Conservation (phyloP, 306 rosid species). For the Trifolium repens region DNA sequence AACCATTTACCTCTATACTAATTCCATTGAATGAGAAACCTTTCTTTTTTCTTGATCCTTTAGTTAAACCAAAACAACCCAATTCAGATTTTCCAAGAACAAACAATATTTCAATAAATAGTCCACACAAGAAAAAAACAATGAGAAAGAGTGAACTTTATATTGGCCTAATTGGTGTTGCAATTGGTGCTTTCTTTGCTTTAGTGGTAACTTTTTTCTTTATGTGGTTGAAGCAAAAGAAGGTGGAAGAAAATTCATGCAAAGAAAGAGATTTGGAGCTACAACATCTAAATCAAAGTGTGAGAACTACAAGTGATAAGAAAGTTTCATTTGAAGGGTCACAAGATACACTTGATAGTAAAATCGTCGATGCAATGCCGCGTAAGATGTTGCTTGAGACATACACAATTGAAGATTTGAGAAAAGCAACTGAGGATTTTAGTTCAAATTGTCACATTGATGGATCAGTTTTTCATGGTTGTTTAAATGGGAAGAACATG, state of each 20-base stretch:
- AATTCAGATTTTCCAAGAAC: constrained; percentile 50
- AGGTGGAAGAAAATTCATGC: constrained; percentile 44
- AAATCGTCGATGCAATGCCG: constrained; percentile 41
- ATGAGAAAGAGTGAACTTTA: constrained; percentile 59
- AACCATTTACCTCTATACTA: constrained; percentile 64
- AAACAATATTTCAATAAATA: constrained; percentile 41
- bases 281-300: constrained; percentile 79
- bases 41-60: constrained; percentile 45
- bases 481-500: constrained; percentile 78
- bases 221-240: constrained; percentile 61
- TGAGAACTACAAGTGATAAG: constrained; percentile 81
- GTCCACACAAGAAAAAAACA: constrained; percentile 58
- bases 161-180: constrained; percentile 56
- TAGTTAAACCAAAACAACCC: constrained; percentile 56
- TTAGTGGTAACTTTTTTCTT: constrained; percentile 51
- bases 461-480: constrained; percentile 79
- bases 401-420: constrained; percentile 64
- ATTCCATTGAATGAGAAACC: constrained; percentile 69
- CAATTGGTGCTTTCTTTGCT: constrained; percentile 59
- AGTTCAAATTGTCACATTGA: constrained; percentile 73
- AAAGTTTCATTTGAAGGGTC: constrained; percentile 84
- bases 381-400: constrained; percentile 60
- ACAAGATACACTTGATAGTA: constrained; percentile 52
- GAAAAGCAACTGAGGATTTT: constrained; percentile 82
- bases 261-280: constrained; percentile 75